Evolutionary conservation across 1,284 basidiomycete species (phyloP).

Genomic region (Trichosporon faecale): DNA sequence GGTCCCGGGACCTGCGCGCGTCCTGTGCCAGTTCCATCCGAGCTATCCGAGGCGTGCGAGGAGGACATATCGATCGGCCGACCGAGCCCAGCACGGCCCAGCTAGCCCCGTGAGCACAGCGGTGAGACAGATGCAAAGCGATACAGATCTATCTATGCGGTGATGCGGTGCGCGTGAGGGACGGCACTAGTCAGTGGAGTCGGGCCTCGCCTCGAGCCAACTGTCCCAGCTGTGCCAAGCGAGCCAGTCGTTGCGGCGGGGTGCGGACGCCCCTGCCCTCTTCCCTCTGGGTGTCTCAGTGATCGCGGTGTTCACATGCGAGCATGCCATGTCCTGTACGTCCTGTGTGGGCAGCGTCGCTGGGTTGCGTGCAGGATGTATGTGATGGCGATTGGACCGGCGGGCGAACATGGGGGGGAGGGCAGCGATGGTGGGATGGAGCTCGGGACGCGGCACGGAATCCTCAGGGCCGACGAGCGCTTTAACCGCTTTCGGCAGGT

Average conservation of each 20-base stretch:
- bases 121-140: background rate
- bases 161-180: background rate
- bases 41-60: no score
- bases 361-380: background rate
- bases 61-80: background rate
- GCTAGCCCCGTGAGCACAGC: background rate
- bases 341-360: background rate
- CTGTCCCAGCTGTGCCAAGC: no score
- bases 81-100: background rate
- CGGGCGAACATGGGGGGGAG: background rate
- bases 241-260: no score
- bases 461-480: background rate
- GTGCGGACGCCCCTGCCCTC: background rate
- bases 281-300: background rate
- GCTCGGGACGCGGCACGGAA: conserved; percentile 2
- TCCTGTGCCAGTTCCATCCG: background rate
- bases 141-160: conserved; percentile 3
- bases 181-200: background rate
- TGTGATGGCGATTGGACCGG: background rate
- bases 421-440: background rate
- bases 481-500: background rate
- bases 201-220: background rate
- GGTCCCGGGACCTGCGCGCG: background rate
- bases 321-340: background rate
- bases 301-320: background rate